A percentile compares a stretch with the other conserved stretches of the same genome.
phyloP scores from a whole-genome alignment of 1,139 yeast genomes.

The Debaryomyces psychrophilus region DNA sequence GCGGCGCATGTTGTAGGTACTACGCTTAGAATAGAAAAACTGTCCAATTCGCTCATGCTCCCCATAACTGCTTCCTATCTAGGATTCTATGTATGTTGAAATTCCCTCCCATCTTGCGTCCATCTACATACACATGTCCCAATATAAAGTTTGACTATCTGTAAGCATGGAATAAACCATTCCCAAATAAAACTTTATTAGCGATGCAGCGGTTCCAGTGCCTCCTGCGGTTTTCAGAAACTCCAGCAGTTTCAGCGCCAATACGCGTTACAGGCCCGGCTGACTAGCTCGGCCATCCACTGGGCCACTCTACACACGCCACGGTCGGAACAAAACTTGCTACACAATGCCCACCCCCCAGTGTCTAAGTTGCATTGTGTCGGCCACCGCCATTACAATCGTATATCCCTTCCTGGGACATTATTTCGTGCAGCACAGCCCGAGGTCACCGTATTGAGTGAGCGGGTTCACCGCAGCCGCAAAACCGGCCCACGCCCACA shows the following conservation, averaged over 20 bases:
- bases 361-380: not conserved
- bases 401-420: not conserved
- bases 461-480: slow-evolving; percentile 2
- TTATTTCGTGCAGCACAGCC: slow-evolving; percentile 4
- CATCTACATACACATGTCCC: not conserved
- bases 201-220: not conserved
- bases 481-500: not conserved
- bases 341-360: not conserved
- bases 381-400: not conserved
- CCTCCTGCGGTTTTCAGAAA: no score
- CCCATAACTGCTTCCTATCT: not conserved
- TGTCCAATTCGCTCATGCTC: no score
- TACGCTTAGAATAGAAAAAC: not conserved
- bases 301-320: not conserved
- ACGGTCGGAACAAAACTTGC: not conserved
- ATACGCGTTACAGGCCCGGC: not conserved
- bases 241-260: no score
- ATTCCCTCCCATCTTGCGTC: not conserved
- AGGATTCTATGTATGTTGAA: not conserved
- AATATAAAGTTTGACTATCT: not conserved
- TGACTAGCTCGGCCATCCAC: not conserved
- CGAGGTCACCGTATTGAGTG: not conserved
- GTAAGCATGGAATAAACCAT: not conserved
- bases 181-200: not conserved
- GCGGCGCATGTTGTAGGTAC: not conserved